Base-by-base conservation (phyloP, 208 protist genomes). In the Leptomonas seymouri region DNA sequence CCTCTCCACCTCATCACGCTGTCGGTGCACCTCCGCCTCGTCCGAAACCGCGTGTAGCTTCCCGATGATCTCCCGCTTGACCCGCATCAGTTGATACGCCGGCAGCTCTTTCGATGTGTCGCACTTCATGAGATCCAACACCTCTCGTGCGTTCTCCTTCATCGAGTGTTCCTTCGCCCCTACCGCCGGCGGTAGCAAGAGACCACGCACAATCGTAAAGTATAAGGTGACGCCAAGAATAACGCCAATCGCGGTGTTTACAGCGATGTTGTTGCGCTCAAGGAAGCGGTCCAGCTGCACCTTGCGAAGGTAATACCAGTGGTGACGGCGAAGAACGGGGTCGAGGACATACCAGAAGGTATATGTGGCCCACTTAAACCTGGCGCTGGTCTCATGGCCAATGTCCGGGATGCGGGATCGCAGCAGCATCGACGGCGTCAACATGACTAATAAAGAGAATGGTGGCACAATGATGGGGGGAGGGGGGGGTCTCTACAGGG, bases 261-360 rank as follows among this genome's bases (percentile, higher is more conserved):
- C 65, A 15, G 84, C n/a, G n/a, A 89, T 45, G 60, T 70, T 83
- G 57, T 92, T 85, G 49, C 77, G 71, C 70, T 95, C 90, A 1
- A 95, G 73, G 31, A 84, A 86, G 34, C 86, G 80, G 51, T 95
- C 90, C 15, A 93, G 76, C 28, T 76, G 80, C 16, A 84, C 79
- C 69, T 93, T 93, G 50, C 71, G 70, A 4, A 78, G 90, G 71
- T 88, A 93, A 61, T 91, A 95, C 30, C 48, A 36, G 68, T 85
- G 82, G 71, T 95, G 90, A 3, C 71, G 64, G 39, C 84, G 87
- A 60, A 95, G 76, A 14, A 85, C 7, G 16, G 90, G 90, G 53
- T 93, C 86, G 55, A 95, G 66, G 16, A 89, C 23, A 55, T 86
- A 84, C 90, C 87, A 93, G 58, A 92, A 95, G 20, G 82, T 76